Percentiles rank a stretch among this genome's conserved stretches.
Conservation (phyloP, 2,329 filamentous ascomycete species). For the Elsinoe australis region DNA sequence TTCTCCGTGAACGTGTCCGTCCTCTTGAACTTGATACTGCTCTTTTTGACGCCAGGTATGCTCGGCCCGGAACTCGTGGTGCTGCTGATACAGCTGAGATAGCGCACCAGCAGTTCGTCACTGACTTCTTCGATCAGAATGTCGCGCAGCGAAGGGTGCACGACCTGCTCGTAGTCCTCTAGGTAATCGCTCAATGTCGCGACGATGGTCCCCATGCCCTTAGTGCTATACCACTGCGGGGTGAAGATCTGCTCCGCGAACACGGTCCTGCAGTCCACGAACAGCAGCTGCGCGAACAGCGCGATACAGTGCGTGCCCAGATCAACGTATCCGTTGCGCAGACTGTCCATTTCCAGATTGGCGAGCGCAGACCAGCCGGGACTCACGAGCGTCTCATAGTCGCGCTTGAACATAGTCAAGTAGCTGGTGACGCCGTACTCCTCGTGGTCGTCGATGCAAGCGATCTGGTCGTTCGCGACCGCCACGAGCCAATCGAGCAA, state of each 20-base stretch:
- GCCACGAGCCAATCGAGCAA: slow-evolving; percentile 88
- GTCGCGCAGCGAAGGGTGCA: slow-evolving; percentile 80
- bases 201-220: slow-evolving; percentile 86
- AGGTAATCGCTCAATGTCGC: slow-evolving; percentile 95
- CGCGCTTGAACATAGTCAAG: slow-evolving; percentile 74
- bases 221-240: slow-evolving; percentile 74
- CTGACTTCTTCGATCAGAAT: slow-evolving; percentile 90
- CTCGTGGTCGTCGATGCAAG: slow-evolving; percentile 78
- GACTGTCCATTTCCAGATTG: slow-evolving; percentile 60
- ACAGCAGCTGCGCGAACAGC: slow-evolving; percentile 79
- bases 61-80: slow-evolving; percentile 70
- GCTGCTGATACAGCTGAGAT: slow-evolving; percentile 78
- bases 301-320: slow-evolving; percentile 87
- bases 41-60: slow-evolving; percentile 78
- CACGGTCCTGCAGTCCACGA: slow-evolving; percentile 82
- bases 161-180: slow-evolving; percentile 69
- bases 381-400: slow-evolving; percentile 73
- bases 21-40: slow-evolving; percentile 72
- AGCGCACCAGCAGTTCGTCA: slow-evolving; percentile 80
- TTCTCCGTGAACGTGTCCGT: slow-evolving; percentile 84
- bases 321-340: slow-evolving; percentile 91
- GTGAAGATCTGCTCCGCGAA: slow-evolving; percentile 82
- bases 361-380: slow-evolving; percentile 68
- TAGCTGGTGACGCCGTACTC: slow-evolving; percentile 72
- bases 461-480: slow-evolving; percentile 96